Conservation (phyloP, 495 filamentous ascomycete genomes). For the Xylaria acuta region DNA sequence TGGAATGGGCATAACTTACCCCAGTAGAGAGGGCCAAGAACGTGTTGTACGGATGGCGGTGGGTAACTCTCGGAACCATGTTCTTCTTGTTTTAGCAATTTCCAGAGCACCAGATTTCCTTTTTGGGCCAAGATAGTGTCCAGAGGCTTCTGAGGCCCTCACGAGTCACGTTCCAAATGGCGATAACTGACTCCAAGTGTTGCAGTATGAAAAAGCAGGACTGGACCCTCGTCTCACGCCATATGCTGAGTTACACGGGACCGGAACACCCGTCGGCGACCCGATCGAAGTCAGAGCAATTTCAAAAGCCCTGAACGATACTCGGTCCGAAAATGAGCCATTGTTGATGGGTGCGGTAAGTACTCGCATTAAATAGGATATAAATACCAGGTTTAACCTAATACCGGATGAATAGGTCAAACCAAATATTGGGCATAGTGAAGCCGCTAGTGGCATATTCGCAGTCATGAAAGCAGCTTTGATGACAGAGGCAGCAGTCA, state of each 20-base stretch:
- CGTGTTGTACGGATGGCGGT: slow-evolving; percentile 59
- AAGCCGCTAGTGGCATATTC: background rate
- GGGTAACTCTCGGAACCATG: too few species aligned
- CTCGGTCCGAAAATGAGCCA: slow-evolving; percentile 18
- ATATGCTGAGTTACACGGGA: slow-evolving; percentile 52
- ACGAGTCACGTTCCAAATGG: too few species aligned
- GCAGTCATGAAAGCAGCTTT: slow-evolving; percentile 8
- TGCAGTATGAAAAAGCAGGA: too few species aligned
- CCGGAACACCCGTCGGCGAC: slow-evolving; percentile 30
- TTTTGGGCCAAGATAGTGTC: too few species aligned
- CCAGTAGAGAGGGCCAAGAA: slow-evolving; percentile 60
- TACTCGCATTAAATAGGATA: background rate
- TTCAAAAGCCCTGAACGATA: background rate
- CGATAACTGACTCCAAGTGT: too few species aligned
- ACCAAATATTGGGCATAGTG: slow-evolving; percentile 6
- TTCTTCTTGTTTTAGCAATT: too few species aligned
- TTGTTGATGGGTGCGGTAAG: slow-evolving; percentile 55
- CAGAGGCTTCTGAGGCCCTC: too few species aligned
- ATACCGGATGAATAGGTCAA: slow-evolving; percentile 6
- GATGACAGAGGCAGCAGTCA: slow-evolving; percentile 6
- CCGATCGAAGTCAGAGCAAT: background rate
- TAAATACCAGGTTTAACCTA: background rate
- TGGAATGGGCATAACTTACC: slow-evolving; percentile 61
- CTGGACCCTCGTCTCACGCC: slow-evolving; percentile 40
- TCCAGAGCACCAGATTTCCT: too few species aligned